Conservation (phyloP, 805 yeast genomes). For the Pichia kluyveri region DNA sequence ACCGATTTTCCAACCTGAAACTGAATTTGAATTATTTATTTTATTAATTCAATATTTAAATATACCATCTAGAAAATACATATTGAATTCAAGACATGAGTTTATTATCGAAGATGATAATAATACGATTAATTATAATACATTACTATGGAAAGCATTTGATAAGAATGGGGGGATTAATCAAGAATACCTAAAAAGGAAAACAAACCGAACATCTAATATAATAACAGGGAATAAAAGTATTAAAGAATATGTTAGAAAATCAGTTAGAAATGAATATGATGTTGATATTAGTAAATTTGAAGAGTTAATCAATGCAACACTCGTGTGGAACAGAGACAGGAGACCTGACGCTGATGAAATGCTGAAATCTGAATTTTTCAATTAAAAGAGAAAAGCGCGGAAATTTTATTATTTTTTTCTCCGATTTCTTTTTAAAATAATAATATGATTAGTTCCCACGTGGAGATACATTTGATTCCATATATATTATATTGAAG, state of each 20-base stretch:
- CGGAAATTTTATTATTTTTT: too few relatives aligned
- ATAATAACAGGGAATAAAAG: background rate
- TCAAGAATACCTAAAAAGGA: conserved; percentile 8
- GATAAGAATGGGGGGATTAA: conserved; percentile 21
- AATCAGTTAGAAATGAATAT: too few relatives aligned
- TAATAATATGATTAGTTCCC: too few relatives aligned
- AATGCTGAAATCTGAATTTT: background rate
- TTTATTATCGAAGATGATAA: conserved; percentile 17
- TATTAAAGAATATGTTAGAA: background rate
- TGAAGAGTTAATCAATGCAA: conserved; percentile 1
- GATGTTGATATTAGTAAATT: too few relatives aligned
- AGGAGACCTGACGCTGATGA: conserved; percentile 15
- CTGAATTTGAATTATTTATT: conserved; percentile 40
- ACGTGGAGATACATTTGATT: too few relatives aligned
- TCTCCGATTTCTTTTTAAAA: too few relatives aligned
- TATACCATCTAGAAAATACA: conserved; percentile 33
- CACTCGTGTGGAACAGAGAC: conserved; percentile 29
- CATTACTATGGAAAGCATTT: conserved; percentile 32
- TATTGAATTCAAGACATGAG: conserved; percentile 31
- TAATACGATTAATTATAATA: conserved; percentile 12
- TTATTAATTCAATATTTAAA: conserved; percentile 36
- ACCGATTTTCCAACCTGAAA: conserved; percentile 39
- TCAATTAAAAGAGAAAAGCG: background rate
- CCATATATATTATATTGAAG: too few relatives aligned
- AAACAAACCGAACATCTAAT: background rate